Base-by-base conservation (phyloP, 106 monocot genomes). In the Platanthera zijinensis region DNA sequence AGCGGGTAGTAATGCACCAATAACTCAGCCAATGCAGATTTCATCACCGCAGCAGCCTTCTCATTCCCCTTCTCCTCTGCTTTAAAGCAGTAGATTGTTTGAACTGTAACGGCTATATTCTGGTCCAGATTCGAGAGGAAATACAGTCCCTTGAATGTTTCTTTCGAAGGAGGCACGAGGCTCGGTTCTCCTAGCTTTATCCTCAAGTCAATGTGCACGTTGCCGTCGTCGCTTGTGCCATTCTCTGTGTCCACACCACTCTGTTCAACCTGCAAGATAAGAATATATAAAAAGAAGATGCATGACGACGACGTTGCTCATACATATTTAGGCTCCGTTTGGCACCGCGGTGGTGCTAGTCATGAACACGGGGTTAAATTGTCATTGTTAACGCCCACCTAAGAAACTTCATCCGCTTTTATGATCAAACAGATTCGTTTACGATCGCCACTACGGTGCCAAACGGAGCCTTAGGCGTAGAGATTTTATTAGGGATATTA, bases 81-180 rank as follows among this genome's bases (percentile, higher is more conserved):
- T 18, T 80, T 79, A 84, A 88, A 94, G 76, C 90, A 94, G 85
- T 94, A 94, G 39, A 94, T 78, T 1, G 94, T 94, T 76, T 89
- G 88, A 22, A 94, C 86, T 50, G 84, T 82, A 10, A 94, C 94
- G 17, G 94, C 94, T 57, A 94, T 90, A 78, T 94, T 94, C 74
- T 94, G 94, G 62, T 94, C 94, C 17, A 94, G 87, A 79, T 94
- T 94, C 22, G 94, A 94, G 70, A 94, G 86, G 76, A 77, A 90
- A 82, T 94, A 94, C 19, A 82, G 80, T 0, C 88, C 90, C 14
- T 78, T 85, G 19, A 39, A 30, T 0, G 94, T 94, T 10, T 81
- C 83, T 64, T 75, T 71, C 2, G 75, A 75, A 0, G 94, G 94
- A 0, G 79, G 74, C n/a, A 90, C 87, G 1, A 90, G 86, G 10